Conservation (phyloP, 148 eudicot genomes). For the Euryodendron excelsum region DNA sequence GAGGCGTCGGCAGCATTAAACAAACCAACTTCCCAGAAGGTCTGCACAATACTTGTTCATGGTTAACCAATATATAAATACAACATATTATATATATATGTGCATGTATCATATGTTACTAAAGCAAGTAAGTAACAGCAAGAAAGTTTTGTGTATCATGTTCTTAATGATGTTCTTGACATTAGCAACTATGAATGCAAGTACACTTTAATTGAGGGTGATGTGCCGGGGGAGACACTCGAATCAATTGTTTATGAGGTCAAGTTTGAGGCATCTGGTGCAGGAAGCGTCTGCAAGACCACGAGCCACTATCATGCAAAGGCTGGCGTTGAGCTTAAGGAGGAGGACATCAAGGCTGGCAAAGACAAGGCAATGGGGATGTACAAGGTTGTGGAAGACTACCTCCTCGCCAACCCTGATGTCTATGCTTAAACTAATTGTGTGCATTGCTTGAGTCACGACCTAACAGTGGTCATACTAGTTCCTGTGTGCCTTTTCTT, state of each 20-base stretch:
- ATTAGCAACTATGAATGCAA: neutral
- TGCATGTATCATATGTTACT: neutral
- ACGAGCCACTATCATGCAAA: slow-evolving; percentile 12
- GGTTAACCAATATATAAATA: no score
- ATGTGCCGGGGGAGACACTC: neutral
- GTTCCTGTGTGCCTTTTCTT: no score
- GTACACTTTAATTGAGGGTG: slow-evolving; percentile 19
- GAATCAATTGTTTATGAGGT: slow-evolving; percentile 13
- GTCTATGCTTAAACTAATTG: slow-evolving; percentile 24
- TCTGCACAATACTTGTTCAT: no score
- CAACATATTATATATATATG: neutral
- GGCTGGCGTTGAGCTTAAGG: slow-evolving; percentile 12
- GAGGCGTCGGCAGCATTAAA: neutral
- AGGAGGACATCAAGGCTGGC: slow-evolving; percentile 16
- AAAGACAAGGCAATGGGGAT: slow-evolving; percentile 12
- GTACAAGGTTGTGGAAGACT: slow-evolving; percentile 21
- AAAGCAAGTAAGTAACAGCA: no score
- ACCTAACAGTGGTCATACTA: no score
- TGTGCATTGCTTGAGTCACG: no score
- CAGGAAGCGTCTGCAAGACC: slow-evolving; percentile 9
- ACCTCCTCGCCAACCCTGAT: slow-evolving; percentile 21
- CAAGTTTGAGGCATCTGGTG: slow-evolving; percentile 5
- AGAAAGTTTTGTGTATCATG: no score
- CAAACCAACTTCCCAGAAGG: neutral
- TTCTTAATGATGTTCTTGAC: slow-evolving; percentile 6